phyloP scores from a whole-genome alignment of 2,329 filamentous ascomycete species.

The Emmonsia crescens region DNA sequence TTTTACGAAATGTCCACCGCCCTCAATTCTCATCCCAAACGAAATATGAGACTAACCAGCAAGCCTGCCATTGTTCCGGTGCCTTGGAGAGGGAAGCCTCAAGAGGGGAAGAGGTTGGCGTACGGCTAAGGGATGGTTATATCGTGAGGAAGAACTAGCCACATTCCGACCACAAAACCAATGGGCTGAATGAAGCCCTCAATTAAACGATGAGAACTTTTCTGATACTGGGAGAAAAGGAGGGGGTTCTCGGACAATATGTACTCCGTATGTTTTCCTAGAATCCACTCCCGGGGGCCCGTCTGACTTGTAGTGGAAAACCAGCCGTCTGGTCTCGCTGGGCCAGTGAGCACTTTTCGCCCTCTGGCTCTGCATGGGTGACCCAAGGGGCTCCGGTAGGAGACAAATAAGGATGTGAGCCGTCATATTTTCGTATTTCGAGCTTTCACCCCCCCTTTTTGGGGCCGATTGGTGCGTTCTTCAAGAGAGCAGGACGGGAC shows the following conservation, averaged over 20 bases:
- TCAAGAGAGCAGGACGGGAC: neutral
- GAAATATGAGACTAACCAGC: neutral
- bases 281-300: neutral
- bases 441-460: neutral
- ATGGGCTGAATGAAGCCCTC: neutral
- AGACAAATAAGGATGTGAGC: neutral
- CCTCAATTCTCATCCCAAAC: neutral
- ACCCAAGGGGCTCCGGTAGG: neutral
- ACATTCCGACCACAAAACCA: neutral
- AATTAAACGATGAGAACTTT: neutral
- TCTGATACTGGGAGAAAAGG: neutral
- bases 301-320: neutral
- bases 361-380: neutral
- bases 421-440: neutral
- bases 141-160: neutral
- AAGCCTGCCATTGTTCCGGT: neutral
- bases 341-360: neutral
- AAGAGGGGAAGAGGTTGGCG: too few species aligned
- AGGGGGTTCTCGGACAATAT: neutral
- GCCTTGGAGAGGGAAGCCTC: neutral
- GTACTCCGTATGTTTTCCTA: neutral
- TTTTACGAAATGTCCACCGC: neutral
- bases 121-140: neutral
- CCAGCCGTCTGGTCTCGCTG: neutral
- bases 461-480: neutral